A percentile compares a stretch with the other conserved stretches of the same genome.
phyloP scores from a whole-genome alignment of 1,284 basidiomycete genomes.

The Rhodotorula sp. region DNA sequence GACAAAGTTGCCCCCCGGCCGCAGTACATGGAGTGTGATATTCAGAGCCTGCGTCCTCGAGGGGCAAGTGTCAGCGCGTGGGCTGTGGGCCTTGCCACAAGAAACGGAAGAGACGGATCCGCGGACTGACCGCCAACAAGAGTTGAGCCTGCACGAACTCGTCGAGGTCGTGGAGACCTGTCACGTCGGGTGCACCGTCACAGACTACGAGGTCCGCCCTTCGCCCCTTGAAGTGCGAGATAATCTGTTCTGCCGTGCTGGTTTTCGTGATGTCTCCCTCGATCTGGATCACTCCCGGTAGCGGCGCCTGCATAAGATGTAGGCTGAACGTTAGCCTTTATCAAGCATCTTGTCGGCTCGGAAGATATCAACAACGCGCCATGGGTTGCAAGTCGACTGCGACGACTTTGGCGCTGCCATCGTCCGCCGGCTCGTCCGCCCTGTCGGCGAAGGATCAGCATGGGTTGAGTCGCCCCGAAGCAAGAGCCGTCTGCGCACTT shows the following conservation, averaged over 20 bases:
- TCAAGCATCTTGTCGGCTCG: background rate
- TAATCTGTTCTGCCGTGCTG: slow-evolving; percentile 55
- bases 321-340: too few relatives aligned
- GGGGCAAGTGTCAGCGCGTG: background rate
- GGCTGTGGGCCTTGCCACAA: too few relatives aligned
- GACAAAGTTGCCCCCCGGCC: slow-evolving; percentile 56
- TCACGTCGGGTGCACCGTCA: slow-evolving; percentile 62
- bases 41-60: slow-evolving; percentile 52
- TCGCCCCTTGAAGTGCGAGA: slow-evolving; percentile 54
- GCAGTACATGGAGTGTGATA: slow-evolving; percentile 57
- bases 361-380: slow-evolving; percentile 45
- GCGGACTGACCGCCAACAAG: slow-evolving; percentile 54
- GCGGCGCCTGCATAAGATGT: slow-evolving; percentile 51
- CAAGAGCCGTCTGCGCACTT: slow-evolving; percentile 39
- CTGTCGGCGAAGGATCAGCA: background rate
- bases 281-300: slow-evolving; percentile 56
- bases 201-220: slow-evolving; percentile 59
- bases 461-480: background rate
- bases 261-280: slow-evolving; percentile 59
- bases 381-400: slow-evolving; percentile 61
- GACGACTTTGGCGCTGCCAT: slow-evolving; percentile 52
- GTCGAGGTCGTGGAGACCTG: slow-evolving; percentile 60
- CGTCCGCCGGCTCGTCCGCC: slow-evolving; percentile 5
- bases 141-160: slow-evolving; percentile 60
- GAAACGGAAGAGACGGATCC: background rate